Evolutionary conservation across 371 early-diverging fungal species (phyloP).

Genomic region (Fennellomyces sp.): DNA sequence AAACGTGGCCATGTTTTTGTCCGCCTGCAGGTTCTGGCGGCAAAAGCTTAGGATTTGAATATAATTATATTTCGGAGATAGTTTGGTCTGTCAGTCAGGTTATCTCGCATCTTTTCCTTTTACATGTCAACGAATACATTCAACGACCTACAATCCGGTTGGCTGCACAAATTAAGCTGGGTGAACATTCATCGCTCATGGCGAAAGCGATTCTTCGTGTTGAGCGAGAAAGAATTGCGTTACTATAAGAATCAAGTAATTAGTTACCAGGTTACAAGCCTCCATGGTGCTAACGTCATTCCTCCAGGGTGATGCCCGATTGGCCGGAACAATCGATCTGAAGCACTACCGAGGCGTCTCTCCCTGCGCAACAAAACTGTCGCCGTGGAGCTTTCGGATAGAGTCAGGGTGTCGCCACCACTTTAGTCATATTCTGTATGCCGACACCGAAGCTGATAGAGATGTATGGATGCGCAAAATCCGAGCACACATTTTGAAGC

Average conservation of each 20-base stretch:
- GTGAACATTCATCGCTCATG: constrained; percentile 13
- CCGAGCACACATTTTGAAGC: constrained; percentile 6
- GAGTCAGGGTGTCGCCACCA: constrained; percentile 20
- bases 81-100: too few species aligned
- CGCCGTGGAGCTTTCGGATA: constrained; percentile 15
- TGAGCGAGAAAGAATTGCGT: constrained; percentile 19
- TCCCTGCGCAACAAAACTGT: constrained; percentile 10
- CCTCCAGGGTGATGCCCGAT: constrained; percentile 24
- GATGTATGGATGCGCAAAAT: constrained; percentile 15
- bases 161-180: constrained; percentile 21
- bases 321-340: constrained; percentile 23
- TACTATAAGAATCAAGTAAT: constrained; percentile 27
- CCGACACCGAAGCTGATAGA: constrained; percentile 13
- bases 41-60: not conserved
- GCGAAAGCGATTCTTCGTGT: constrained; percentile 23
- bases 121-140: not conserved
- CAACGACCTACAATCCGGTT: constrained; percentile 13
- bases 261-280: too few species aligned
- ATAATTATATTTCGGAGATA: not conserved
- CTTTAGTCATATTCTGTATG: constrained; percentile 17
- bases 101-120: constrained; percentile 1
- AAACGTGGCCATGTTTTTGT: not conserved
- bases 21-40: not conserved
- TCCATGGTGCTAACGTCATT: too few species aligned
- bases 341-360: constrained; percentile 13